A percentile compares a stretch with the other conserved stretches of the same genome.
Conservation (phyloP, 371 early-diverging fungal genomes). For the Mortierella sp. region DNA sequence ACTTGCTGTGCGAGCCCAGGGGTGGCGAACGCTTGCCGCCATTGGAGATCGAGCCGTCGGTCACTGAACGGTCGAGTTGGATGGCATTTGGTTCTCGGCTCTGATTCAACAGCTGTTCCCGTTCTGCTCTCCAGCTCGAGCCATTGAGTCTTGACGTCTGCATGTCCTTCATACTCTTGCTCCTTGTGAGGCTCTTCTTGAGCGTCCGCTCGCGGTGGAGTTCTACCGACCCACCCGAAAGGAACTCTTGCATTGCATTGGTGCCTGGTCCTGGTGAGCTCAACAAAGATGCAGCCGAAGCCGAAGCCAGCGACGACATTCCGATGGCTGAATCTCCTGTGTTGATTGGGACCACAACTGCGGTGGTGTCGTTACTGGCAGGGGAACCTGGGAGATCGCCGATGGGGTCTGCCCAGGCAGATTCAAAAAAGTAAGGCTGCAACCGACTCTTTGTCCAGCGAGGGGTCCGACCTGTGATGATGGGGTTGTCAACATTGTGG, state of each 20-base stretch:
- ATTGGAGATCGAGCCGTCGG: slow-evolving; percentile 17
- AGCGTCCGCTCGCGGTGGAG: slow-evolving; percentile 51
- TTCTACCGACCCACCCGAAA: slow-evolving; percentile 47
- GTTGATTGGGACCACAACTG: not conserved
- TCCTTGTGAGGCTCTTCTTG: slow-evolving; percentile 50
- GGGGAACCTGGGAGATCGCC: slow-evolving; percentile 41
- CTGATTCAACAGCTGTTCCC: slow-evolving; percentile 40
- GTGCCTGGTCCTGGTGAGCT: slow-evolving; percentile 13
- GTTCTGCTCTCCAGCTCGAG: slow-evolving; percentile 50
- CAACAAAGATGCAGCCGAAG: slow-evolving; percentile 25
- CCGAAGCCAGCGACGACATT: slow-evolving; percentile 15
- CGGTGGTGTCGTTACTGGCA: not conserved
- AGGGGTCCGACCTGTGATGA: slow-evolving; percentile 48
- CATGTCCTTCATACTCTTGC: slow-evolving; percentile 55
- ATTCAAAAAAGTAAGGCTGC: slow-evolving; percentile 54
- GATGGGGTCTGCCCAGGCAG: slow-evolving; percentile 33
- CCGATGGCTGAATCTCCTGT: slow-evolving; percentile 1
- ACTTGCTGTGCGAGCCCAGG: slow-evolving; percentile 23
- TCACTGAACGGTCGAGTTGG: slow-evolving; percentile 14
- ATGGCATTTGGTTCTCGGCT: slow-evolving; percentile 17
- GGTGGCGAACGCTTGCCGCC: slow-evolving; percentile 41
- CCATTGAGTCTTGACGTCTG: slow-evolving; percentile 40
- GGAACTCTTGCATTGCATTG: slow-evolving; percentile 52
- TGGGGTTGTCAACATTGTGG: slow-evolving; percentile 54
- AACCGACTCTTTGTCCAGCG: slow-evolving; percentile 56